Evolutionary conservation across 2,329 filamentous ascomycete species (phyloP), one percentile per base, ranked within the genome.

Genomic region (Claviceps pusilla): DNA sequence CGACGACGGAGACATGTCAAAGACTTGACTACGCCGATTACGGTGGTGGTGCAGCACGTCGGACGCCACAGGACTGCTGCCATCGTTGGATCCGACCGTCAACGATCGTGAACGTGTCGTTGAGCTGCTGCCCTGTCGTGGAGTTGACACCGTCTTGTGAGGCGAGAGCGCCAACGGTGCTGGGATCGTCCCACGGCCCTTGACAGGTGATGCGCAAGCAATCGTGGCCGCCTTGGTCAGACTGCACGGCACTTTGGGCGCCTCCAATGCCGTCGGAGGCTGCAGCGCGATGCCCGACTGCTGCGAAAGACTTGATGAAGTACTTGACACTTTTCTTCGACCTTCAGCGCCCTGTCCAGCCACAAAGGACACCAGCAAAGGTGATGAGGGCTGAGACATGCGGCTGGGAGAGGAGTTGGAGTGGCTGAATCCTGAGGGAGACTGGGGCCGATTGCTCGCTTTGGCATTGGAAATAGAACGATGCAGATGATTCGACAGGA

Each of bases 1-100:
- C 0, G 91, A 97, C 0, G 93, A 97, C 3, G 93, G 93, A 2
- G 93, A 98, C 70, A 96, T 86, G 66, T 97, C 91, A 62, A 97
- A 89, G 2, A 96, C 86, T 63, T 96, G 93, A 65, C 91, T 97
- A 61, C 89, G 82, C 43, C 93, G 84, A 67, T 96, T 96, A 62
- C 90, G 83, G 64, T 96, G 90, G 51, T 83, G 80, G 47, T 85
- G 80, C 54, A 87, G 77, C 52, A 86, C 79, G 53, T 86, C 82
- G 2, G 84, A 75, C 7, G 80, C 73, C 16, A 88, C 77, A 7
- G 84, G 79, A 59, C 93, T 94, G 59, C 93, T 94, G 33, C 87
- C 88, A 62, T 97, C 93, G 67, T 95, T 88, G 12, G 93, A 97
- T 9, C 91, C 91, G 42, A 97, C 85, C 0, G 93, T 98, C 62